Percentiles rank a stretch among this genome's conserved stretches.
Conservation (phyloP, 108 stramenopile genomes). For the Epipyxis sp. region DNA sequence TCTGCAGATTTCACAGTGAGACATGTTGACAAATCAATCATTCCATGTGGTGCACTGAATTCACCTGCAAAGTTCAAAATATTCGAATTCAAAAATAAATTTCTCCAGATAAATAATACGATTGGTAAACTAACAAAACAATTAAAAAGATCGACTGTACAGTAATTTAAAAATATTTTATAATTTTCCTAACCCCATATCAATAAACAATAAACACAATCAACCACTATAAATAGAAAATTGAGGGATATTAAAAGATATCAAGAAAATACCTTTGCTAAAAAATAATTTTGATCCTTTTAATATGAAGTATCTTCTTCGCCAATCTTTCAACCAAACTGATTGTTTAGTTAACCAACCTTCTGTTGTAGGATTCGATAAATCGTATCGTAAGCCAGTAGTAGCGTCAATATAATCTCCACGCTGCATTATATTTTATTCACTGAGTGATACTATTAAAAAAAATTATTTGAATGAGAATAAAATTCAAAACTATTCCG, state of each 20-base stretch:
- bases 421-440: not conserved
- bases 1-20: constrained; percentile 98
- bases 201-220: not conserved
- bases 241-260: not conserved
- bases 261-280: constrained; percentile 71
- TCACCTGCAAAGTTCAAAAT: constrained; percentile 39
- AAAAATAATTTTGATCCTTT: constrained; percentile 96
- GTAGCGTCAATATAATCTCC: constrained; percentile 30
- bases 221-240: not conserved
- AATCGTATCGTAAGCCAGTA: constrained; percentile 66
- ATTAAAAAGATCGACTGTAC: too few species aligned
- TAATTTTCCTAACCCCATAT: not conserved
- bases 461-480: too few species aligned
- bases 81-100: not conserved
- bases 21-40: constrained; percentile 86
- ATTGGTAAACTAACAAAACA: too few species aligned
- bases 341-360: constrained; percentile 86
- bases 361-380: constrained; percentile 72
- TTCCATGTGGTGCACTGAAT: constrained; percentile 60
- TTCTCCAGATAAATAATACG: too few species aligned
- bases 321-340: constrained; percentile 94
- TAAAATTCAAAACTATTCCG: too few species aligned
- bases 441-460: too few species aligned
- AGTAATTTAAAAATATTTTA: not conserved
- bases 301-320: constrained; percentile 93